phyloP scores from a whole-genome alignment of 2,329 filamentous ascomycete genomes.

The Trichoderma pleuroti region DNA sequence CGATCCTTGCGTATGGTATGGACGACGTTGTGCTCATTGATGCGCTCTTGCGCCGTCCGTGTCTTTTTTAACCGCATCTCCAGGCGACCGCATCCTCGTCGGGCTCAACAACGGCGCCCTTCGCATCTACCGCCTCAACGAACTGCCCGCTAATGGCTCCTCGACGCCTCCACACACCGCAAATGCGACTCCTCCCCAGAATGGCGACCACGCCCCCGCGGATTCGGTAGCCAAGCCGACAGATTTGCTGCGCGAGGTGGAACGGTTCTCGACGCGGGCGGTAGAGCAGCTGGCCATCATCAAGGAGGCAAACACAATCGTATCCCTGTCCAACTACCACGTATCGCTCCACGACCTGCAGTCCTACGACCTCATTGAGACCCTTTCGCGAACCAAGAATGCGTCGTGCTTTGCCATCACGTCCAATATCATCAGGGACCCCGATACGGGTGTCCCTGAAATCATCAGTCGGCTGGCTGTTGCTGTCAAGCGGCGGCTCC shows the following conservation, averaged over 20 bases:
- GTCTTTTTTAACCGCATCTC: background rate
- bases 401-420: slow-evolving; percentile 89
- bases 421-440: slow-evolving; percentile 90
- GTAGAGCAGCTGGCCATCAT: slow-evolving; percentile 94
- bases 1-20: slow-evolving; percentile 82
- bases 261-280: slow-evolving; percentile 86
- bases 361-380: slow-evolving; percentile 77
- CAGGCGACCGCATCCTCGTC: slow-evolving; percentile 85
- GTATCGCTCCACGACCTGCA: slow-evolving; percentile 88
- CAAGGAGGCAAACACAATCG: slow-evolving; percentile 87
- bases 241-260: slow-evolving; percentile 84
- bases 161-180: slow-evolving; percentile 29
- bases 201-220: slow-evolving; percentile 30
- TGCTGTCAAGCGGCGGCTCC: slow-evolving; percentile 82
- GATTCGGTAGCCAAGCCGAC: slow-evolving; percentile 54
- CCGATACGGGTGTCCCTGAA: slow-evolving; percentile 79
- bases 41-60: background rate
- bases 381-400: slow-evolving; percentile 76
- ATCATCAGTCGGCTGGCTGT: slow-evolving; percentile 91
- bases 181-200: slow-evolving; percentile 28
- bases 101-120: slow-evolving; percentile 86
- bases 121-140: slow-evolving; percentile 88
- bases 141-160: slow-evolving; percentile 44
- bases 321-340: slow-evolving; percentile 86
- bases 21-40: background rate